Base-by-base conservation (phyloP, 2,329 filamentous ascomycete species). In the Lecanicillium sp. region DNA sequence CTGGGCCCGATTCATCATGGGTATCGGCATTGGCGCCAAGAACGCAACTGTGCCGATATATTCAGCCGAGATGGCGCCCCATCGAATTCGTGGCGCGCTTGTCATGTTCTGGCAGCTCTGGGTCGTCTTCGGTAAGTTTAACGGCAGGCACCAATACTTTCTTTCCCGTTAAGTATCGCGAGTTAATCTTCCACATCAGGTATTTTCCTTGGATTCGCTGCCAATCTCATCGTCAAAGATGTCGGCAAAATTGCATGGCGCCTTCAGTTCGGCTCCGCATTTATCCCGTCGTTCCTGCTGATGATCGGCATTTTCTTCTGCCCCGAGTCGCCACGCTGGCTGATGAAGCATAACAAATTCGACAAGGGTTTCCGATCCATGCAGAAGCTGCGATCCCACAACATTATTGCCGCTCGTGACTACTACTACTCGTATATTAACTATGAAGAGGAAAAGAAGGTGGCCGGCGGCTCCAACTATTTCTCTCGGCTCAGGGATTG, bases 61-160 rank as follows among this genome's bases (percentile, higher is more conserved):
- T 58, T 82, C 83, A 0, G 84, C 86, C 2, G 86, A 89, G 60
- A 85, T 79, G 51, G 76, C 81, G 0, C 84, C 85, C 0, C 78
- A 83, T 1, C 60, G 71, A 1, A 79, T 87, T 43, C 77, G 84
- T 54, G 84, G 85, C 53, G 85, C 83, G 10, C 70, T 91, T 3
- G 86, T 90, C 55, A 90, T 91, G 86, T 83, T 82, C 54, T 91
- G 86, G 86, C 74, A 66, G 52, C 57, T 66, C 8, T 67, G 63
- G 59, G 61, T 65, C 39, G 60, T 56, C 19, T 40, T 47, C 4
- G 57, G 48, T 57, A 36, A 45, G 55, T 45, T 21, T 42, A 8
- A 3, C 6, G 0, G 1, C n/a, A 12, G 12, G 4, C 36, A 37
- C 20, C 21, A 2, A 17, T 11, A 4, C 23, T 10, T 58, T 59